Conservation (phyloP, 2,329 filamentous ascomycete species). For the Alternaria angustiovoidea region DNA sequence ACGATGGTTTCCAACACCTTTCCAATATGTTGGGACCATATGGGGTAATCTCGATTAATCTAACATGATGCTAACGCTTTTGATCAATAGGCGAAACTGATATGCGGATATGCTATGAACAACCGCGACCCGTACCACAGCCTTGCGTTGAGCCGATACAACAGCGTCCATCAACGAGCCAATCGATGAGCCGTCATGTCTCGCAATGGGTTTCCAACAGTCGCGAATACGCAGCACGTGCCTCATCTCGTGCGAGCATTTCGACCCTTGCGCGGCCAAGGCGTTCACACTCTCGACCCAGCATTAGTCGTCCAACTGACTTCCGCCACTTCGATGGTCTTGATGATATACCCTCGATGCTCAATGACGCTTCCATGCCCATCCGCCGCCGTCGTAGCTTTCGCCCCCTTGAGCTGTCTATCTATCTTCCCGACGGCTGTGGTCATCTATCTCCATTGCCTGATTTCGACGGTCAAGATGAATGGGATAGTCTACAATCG, state of each 20-base stretch:
- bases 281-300: constrained; percentile 46
- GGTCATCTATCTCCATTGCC: constrained; percentile 50
- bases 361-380: constrained; percentile 42
- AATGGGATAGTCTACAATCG: constrained; percentile 37
- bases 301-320: constrained; percentile 48
- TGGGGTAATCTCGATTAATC: constrained; percentile 12
- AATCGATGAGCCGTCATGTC: constrained; percentile 45
- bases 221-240: constrained; percentile 46
- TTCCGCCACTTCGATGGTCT: constrained; percentile 47
- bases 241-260: constrained; percentile 46
- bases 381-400: constrained; percentile 47
- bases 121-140: constrained; percentile 38
- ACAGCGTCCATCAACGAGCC: constrained; percentile 46
- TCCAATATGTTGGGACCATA: constrained; percentile 19
- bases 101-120: constrained; percentile 46
- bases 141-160: constrained; percentile 42
- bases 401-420: constrained; percentile 51
- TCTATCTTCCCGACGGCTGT: constrained; percentile 46
- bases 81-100: constrained; percentile 29
- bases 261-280: constrained; percentile 42
- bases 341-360: constrained; percentile 44
- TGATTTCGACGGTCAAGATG: constrained; percentile 44
- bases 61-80: constrained; percentile 24
- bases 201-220: constrained; percentile 48
- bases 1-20: constrained; percentile 15